Conservation (phyloP, 805 yeast species). For the Candida verbasci region DNA sequence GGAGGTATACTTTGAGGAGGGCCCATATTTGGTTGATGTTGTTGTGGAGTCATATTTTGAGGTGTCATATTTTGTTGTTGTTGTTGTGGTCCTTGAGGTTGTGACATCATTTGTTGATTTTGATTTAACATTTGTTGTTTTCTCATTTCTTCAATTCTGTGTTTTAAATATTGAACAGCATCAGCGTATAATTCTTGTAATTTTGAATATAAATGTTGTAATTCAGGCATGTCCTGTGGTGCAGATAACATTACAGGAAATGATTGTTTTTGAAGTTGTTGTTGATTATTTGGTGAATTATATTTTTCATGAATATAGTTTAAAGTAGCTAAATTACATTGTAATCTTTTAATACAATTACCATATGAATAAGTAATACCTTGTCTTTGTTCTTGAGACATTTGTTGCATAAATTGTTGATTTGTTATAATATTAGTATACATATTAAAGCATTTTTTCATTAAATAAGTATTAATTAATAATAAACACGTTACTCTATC, state of each 20-base stretch:
- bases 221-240: slow-evolving; percentile 53
- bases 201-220: slow-evolving; percentile 42
- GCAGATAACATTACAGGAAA: slow-evolving; percentile 51
- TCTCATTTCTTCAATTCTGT: slow-evolving; percentile 36
- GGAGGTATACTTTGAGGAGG: neutral
- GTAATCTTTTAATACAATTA: slow-evolving; percentile 37
- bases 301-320: slow-evolving; percentile 36
- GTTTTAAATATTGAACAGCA: slow-evolving; percentile 40
- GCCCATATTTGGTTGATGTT: neutral
- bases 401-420: slow-evolving; percentile 28
- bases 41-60: neutral
- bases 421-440: slow-evolving; percentile 32
- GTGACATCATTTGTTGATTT: slow-evolving; percentile 7
- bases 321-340: slow-evolving; percentile 38
- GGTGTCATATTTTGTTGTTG: slow-evolving; percentile 2
- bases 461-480: slow-evolving; percentile 38
- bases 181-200: slow-evolving; percentile 51
- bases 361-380: slow-evolving; percentile 32
- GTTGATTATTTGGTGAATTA: slow-evolving; percentile 24
- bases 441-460: slow-evolving; percentile 35
- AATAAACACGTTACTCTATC: slow-evolving; percentile 40
- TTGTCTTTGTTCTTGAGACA: slow-evolving; percentile 28
- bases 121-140: slow-evolving; percentile 21
- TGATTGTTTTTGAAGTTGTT: slow-evolving; percentile 20
- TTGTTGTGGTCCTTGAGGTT: slow-evolving; percentile 12